phyloP scores from a whole-genome alignment of 2,329 filamentous ascomycete genomes.

The Ilyonectria sp. region DNA sequence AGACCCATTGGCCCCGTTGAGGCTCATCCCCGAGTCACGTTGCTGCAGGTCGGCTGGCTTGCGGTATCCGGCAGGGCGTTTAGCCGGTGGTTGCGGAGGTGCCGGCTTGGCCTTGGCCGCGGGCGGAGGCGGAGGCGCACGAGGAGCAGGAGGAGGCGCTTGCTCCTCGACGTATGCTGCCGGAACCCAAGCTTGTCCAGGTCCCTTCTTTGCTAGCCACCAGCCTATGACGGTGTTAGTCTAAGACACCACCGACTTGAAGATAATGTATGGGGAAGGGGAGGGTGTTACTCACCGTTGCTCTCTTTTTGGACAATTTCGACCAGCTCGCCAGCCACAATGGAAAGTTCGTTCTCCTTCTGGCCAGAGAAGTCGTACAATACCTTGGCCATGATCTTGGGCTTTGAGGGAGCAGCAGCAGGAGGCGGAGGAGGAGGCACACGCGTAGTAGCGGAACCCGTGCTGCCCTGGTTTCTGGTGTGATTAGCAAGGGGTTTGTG shows the following conservation, averaged over 20 bases:
- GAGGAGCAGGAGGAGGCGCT: conserved; percentile 73
- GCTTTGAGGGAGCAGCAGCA: conserved; percentile 70
- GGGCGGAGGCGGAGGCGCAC: conserved; percentile 77
- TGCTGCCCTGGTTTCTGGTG: conserved; percentile 69
- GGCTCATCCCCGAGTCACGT: conserved; percentile 79
- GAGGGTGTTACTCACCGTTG: conserved; percentile 78
- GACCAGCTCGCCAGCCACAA: conserved; percentile 85
- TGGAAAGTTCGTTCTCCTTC: conserved; percentile 86
- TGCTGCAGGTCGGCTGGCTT: conserved; percentile 80
- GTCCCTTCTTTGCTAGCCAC: conserved; percentile 88
- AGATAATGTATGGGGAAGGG: background rate
- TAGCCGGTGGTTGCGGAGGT: conserved; percentile 84
- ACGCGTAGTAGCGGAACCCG: conserved; percentile 64
- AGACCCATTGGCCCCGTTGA: conserved; percentile 69
- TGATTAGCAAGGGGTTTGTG: conserved; percentile 62
- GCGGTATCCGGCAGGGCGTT: conserved; percentile 80
- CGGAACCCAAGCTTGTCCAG: conserved; percentile 91
- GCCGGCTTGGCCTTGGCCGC: conserved; percentile 73
- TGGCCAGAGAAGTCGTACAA: conserved; percentile 93
- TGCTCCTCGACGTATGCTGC: conserved; percentile 95
- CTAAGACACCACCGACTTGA: background rate
- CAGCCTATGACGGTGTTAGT: conserved; percentile 76
- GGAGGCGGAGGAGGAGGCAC: conserved; percentile 78
- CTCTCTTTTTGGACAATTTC: conserved; percentile 94
- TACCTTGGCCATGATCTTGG: conserved; percentile 88